Evolutionary conservation across 2,329 filamentous ascomycete species (phyloP), one percentile per base, ranked within the genome.

Genomic region (Dactylonectria macrodidyma): DNA sequence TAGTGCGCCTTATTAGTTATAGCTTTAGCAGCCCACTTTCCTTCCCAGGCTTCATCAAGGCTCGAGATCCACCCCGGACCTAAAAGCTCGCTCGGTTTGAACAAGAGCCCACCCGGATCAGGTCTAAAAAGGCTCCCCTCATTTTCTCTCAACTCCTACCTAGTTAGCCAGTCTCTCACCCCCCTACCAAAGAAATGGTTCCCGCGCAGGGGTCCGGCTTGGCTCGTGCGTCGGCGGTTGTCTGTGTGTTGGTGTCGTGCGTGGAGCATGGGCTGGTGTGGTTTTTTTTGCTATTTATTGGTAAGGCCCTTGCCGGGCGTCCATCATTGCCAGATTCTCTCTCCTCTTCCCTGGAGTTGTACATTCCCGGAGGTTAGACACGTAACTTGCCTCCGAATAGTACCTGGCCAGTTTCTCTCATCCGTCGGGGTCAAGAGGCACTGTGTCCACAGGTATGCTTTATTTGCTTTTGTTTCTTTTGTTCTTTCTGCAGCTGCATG

Each of bases 11-110:
- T 30, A 30, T 30, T 30, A 30, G 26, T 30, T 30, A 30, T 30
- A 30, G 26, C 19, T 19, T 30, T 30, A 30, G 26, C 26, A 30
- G 26, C 7, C 26, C 26, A 30, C 26, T 30, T 30, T 7, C 26
- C 26, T 30, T 30, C 26, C 26, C 26, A 30, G 7, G 7, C 26
- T 7, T 7, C 26, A 7, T 30, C 60, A 24, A 54, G 41, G 52
- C 38, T 58, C 54, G 50, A 65, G 63, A 41, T 61, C 63, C 57
- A 65, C 63, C 44, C 51, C 44, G 34, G 50, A 24, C 47, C 63
- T 60, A 41, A 47, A 19, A 19, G 19, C 19, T 19, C 47, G 30
- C 52, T 30, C 7, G 26, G 26, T 7, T 7, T 30, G 26, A 30
- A 30, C 26, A 4, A 30, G 26, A 30, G 26, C 26, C 2, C 26